Evolutionary conservation across 352 stramenopile species (phyloP).

Genomic region (Globisporangium acanthophoron): DNA sequence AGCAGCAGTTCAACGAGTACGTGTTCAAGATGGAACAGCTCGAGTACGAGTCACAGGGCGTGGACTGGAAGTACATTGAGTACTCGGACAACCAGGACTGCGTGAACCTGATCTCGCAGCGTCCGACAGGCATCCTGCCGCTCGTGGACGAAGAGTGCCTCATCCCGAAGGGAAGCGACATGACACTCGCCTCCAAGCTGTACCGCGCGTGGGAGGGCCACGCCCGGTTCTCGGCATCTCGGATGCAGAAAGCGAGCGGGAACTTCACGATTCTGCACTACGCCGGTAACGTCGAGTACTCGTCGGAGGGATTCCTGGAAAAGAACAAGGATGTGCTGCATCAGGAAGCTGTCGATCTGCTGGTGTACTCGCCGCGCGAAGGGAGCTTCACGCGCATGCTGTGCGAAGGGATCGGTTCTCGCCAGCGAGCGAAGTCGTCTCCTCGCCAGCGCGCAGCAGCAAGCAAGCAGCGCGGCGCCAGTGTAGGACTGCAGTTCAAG

Average conservation of each 20-base stretch:
- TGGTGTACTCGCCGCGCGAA: slow-evolving; percentile 62
- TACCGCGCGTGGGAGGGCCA: slow-evolving; percentile 64
- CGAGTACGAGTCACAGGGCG: slow-evolving; percentile 78
- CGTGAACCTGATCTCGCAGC: slow-evolving; percentile 88
- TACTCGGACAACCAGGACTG: slow-evolving; percentile 87
- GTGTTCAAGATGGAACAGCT: slow-evolving; percentile 85
- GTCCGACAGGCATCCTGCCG: slow-evolving; percentile 72
- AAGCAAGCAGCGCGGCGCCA: slow-evolving; percentile 68
- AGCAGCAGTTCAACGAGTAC: slow-evolving; percentile 88
- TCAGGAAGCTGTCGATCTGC: slow-evolving; percentile 75
- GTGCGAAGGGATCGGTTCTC: slow-evolving; percentile 58
- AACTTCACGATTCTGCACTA: slow-evolving; percentile 82
- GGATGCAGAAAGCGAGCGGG: slow-evolving; percentile 68
- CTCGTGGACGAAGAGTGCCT: slow-evolving; percentile 88
- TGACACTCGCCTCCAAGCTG: slow-evolving; percentile 76
- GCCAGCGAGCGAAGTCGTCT: slow-evolving; percentile 44
- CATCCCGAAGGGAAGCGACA: slow-evolving; percentile 82
- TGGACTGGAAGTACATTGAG: slow-evolving; percentile 83
- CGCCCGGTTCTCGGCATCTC: slow-evolving; percentile 58
- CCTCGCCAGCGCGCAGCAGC: slow-evolving; percentile 42
- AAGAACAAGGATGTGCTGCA: slow-evolving; percentile 88
- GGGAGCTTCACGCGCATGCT: slow-evolving; percentile 70
- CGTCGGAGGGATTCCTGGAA: slow-evolving; percentile 63
- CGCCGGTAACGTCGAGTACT: slow-evolving; percentile 78
- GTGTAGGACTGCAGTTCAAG: slow-evolving; percentile 86